Conservation (phyloP, 305 asterid genomes). For the Stenogyne calaminthoides region DNA sequence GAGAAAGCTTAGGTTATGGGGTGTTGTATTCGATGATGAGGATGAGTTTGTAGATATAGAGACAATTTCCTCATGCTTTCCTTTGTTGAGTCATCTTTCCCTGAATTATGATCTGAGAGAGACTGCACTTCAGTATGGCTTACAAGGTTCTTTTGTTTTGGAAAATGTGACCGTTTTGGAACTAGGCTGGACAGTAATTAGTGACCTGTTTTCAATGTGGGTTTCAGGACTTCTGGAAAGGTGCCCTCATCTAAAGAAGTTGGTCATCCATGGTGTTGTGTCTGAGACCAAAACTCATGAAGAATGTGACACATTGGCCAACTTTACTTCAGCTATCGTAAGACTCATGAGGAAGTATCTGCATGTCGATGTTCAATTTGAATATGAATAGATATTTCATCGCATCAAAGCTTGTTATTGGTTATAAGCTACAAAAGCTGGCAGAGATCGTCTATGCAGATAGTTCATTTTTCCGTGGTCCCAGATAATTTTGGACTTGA, state of each 20-base stretch:
- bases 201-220: slow-evolving; percentile 71
- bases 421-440: slow-evolving; percentile 30
- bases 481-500: slow-evolving; percentile 32
- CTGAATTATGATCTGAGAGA: slow-evolving; percentile 79
- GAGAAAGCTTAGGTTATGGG: slow-evolving; percentile 84
- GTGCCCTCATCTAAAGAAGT: slow-evolving; percentile 70
- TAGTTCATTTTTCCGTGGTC: slow-evolving; percentile 27
- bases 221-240: slow-evolving; percentile 75
- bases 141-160: slow-evolving; percentile 71
- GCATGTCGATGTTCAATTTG: slow-evolving; percentile 74
- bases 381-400: slow-evolving; percentile 52
- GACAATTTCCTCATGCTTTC: slow-evolving; percentile 81
- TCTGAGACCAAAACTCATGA: slow-evolving; percentile 88
- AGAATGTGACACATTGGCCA: slow-evolving; percentile 75
- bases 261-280: slow-evolving; percentile 79
- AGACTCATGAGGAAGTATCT: slow-evolving; percentile 73
- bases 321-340: slow-evolving; percentile 69
- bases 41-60: slow-evolving; percentile 86
- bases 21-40: slow-evolving; percentile 88
- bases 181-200: slow-evolving; percentile 88
- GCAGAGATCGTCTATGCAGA: slow-evolving; percentile 23
- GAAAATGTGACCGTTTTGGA: slow-evolving; percentile 76
- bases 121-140: slow-evolving; percentile 67
- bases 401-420: slow-evolving; percentile 17
- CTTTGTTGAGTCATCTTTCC: slow-evolving; percentile 66